Conservation (phyloP, 768 basidiomycete species). For the Coprinopsis marcescibilis region DNA sequence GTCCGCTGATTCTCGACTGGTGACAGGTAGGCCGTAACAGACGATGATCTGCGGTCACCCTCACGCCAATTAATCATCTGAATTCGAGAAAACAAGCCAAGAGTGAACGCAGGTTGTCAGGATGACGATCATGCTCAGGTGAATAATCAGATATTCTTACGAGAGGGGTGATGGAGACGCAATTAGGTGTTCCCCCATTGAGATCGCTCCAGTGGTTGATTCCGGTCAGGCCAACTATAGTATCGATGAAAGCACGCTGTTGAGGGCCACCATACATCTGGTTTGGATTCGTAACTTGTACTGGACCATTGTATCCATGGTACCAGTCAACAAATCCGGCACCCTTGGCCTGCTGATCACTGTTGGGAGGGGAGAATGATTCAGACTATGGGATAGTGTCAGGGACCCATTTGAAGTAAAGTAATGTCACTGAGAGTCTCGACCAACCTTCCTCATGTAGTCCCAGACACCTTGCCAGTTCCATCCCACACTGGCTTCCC, state of each 20-base stretch:
- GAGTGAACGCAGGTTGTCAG: not conserved
- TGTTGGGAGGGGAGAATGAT: slow-evolving; percentile 45
- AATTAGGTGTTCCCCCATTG: slow-evolving; percentile 51
- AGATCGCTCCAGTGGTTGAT: slow-evolving; percentile 43
- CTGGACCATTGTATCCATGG: slow-evolving; percentile 48
- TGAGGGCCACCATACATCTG: slow-evolving; percentile 54
- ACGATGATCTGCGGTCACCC: slow-evolving; percentile 47
- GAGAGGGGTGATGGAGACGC: slow-evolving; percentile 50
- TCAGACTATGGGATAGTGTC: slow-evolving; percentile 43
- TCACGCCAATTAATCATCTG: slow-evolving; percentile 46
- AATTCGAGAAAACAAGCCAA: not conserved
- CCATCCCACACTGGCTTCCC: slow-evolving; percentile 40
- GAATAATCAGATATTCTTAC: slow-evolving; percentile 21
- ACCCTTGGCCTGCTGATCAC: slow-evolving; percentile 21
- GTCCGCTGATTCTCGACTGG: slow-evolving; percentile 42
- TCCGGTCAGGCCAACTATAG: slow-evolving; percentile 42
- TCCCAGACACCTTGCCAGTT: slow-evolving; percentile 38
- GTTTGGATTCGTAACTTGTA: slow-evolving; percentile 48
- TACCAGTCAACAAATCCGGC: slow-evolving; percentile 38
- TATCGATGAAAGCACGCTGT: slow-evolving; percentile 41
- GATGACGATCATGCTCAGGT: not conserved
- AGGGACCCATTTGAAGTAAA: slow-evolving; percentile 34
- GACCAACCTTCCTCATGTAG: slow-evolving; percentile 43
- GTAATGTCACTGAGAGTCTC: slow-evolving; percentile 12
- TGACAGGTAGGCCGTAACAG: slow-evolving; percentile 47